Conservation (phyloP, 2,329 filamentous ascomycete genomes). For the Ambrosiella xylebori region DNA sequence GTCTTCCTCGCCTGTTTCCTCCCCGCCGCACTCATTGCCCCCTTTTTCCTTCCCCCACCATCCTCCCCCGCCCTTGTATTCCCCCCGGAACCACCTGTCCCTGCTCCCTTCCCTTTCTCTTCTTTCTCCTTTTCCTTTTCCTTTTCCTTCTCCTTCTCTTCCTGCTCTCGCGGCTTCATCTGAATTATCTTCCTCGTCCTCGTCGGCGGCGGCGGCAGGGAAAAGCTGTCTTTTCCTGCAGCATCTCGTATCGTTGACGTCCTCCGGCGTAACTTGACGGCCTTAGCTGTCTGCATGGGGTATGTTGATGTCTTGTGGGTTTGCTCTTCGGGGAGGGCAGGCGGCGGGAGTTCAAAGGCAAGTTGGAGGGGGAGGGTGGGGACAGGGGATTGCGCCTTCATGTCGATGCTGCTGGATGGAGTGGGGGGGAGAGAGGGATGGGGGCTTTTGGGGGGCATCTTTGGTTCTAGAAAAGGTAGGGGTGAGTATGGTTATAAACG, state of each 20-base stretch:
- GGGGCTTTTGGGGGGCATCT: slow-evolving; percentile 34
- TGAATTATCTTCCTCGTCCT: slow-evolving; percentile 92
- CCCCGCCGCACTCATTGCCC: slow-evolving; percentile 67
- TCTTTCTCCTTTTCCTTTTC: slow-evolving; percentile 18
- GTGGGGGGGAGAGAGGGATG: slow-evolving; percentile 52
- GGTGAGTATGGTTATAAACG: not conserved
- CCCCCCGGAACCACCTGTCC: not conserved
- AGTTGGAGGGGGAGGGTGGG: slow-evolving; percentile 40
- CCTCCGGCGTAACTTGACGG: slow-evolving; percentile 36
- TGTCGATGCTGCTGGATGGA: slow-evolving; percentile 64
- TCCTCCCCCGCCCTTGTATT: slow-evolving; percentile 12
- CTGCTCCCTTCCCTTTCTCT: slow-evolving; percentile 10
- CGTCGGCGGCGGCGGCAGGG: slow-evolving; percentile 80
- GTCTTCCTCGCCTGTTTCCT: slow-evolving; percentile 91
- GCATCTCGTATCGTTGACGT: slow-evolving; percentile 28
- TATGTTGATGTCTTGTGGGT: slow-evolving; percentile 16
- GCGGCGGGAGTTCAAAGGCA: slow-evolving; percentile 60
- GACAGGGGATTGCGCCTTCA: slow-evolving; percentile 53
- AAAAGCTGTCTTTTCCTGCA: slow-evolving; percentile 43
- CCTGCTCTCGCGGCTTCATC: slow-evolving; percentile 56
- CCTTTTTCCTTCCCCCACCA: slow-evolving; percentile 57
- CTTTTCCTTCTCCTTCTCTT: slow-evolving; percentile 14
- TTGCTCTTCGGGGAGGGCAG: slow-evolving; percentile 35
- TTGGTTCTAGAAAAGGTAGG: not conserved
- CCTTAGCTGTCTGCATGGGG: slow-evolving; percentile 32